Conservation (phyloP, 176 grass and related monocot genomes). For the Carex littledalei region DNA sequence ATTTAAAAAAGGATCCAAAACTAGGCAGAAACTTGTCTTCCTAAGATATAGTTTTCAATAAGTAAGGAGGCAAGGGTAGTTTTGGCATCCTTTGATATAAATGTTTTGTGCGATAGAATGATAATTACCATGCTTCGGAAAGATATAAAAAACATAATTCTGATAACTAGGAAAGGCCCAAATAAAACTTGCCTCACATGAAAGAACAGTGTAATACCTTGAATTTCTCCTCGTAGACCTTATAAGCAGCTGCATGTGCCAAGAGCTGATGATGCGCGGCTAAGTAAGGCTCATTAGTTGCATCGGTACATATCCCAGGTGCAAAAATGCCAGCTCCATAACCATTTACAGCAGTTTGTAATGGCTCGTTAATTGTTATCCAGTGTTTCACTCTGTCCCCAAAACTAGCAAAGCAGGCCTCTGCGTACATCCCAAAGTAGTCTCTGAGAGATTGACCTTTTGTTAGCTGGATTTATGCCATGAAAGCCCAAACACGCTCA, state of each 20-base stretch:
- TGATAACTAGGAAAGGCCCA: not conserved
- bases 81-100: not conserved
- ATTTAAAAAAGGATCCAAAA: not conserved
- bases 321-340: conserved; percentile 85
- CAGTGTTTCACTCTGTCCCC: conserved; percentile 97
- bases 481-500: not conserved
- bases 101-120: not conserved
- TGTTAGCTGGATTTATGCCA: not conserved
- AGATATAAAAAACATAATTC: not conserved
- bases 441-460: conserved; percentile 47
- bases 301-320: conserved; percentile 58
- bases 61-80: not conserved
- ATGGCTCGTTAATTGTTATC: conserved; percentile 97
- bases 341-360: conserved; percentile 89
- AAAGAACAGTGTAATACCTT: conserved; percentile 40
- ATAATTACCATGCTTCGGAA: not conserved
- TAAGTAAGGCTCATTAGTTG: conserved; percentile 51
- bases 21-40: not conserved
- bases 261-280: conserved; percentile 84
- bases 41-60: not conserved
- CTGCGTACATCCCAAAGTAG: conserved; percentile 92
- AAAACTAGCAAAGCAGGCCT: conserved; percentile 93
- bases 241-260: conserved; percentile 78
- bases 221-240: conserved; percentile 85
- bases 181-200: not conserved